Base-by-base conservation (phyloP, 306 rosid species). In the Senna siamea region DNA sequence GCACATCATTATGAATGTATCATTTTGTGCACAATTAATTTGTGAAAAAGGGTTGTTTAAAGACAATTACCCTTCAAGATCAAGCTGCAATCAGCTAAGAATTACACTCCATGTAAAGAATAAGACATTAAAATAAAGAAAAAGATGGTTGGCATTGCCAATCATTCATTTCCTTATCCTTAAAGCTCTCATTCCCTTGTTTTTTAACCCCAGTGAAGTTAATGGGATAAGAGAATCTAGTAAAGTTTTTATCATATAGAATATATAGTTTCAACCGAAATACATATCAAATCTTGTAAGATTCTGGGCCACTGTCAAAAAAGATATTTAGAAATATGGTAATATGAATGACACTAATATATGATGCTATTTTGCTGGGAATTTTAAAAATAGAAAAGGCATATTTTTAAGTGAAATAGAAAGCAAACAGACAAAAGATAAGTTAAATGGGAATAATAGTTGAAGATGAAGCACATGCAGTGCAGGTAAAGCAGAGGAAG, bases 281-380 rank as follows among this genome's bases (percentile, higher is more conserved):
- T n/a, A n/a, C n/a, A n/a, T n/a, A n/a, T n/a, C n/a, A n/a, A n/a
- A n/a, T 73, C 79, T 76, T 40, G 76, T 66, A 48, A 76, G 76
- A 81, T 81, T 81, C 72, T 60, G 62, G 50, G 76, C 74, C 76
- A 66, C 55, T 72, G 22, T 81, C 79, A n/a, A 65, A 14, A 66
- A 68, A 72, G 37, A 63, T 44, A 75, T 67, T 58, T 63, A 34
- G 60, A 53, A 47, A 65, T 9, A 35, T 63, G 62, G 18, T 0
- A 12, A 57, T 53, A n/a, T n/a, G n/a, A n/a, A 19, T 19, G 6
- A 53, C 58, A 20, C 13, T 53, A 20, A 38, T 8, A 38, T 5
- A 35, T 35, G 38, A 35, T 5, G 38, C 4, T 4, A 35, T 1
- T 3, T n/a, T 32, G 69, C n/a, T 10, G 30, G 19, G n/a, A n/a